phyloP scores from a whole-genome alignment of 2,329 filamentous ascomycete species.

The Colletotrichum sp. region DNA sequence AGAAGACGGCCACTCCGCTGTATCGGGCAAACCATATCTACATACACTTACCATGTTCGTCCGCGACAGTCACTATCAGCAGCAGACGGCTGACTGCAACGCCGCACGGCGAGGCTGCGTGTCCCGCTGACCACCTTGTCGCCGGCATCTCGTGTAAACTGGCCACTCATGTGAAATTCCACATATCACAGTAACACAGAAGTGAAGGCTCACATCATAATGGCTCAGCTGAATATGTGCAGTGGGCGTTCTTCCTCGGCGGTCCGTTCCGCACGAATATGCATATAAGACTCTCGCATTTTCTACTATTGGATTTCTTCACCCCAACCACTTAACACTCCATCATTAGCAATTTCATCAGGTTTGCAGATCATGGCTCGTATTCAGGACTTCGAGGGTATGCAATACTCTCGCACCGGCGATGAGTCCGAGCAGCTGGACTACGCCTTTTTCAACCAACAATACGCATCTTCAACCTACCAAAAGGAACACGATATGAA shows the following conservation, averaged over 20 bases:
- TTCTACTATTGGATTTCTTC: fast-evolving
- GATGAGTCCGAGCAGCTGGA: constrained; percentile 1
- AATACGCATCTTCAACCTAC: constrained; percentile 51
- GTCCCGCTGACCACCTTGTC: not conserved
- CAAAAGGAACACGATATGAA: constrained; percentile 45
- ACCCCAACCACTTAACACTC: not conserved
- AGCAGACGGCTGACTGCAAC: not conserved
- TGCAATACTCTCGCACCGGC: constrained; percentile 5
- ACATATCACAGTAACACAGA: not conserved
- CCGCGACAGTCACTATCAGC: not conserved
- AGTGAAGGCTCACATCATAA: not conserved
- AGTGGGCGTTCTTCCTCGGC: fast-evolving
- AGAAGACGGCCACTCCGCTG: not conserved
- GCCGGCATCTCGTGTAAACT: not conserved
- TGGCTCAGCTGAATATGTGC: not conserved
- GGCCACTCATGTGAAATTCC: not conserved
- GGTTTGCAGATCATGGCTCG: not conserved
- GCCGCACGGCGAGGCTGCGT: not conserved
- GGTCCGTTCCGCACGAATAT: not conserved
- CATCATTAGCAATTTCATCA: not conserved
- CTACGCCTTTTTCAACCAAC: constrained; percentile 26
- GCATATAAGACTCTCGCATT: not conserved
- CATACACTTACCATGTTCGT: not conserved
- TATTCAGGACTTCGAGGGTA: constrained; percentile 10
- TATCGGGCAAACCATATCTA: not conserved